phyloP scores from a whole-genome alignment of 169 alveolate genomes.

The Cryptosporidium sp. region DNA sequence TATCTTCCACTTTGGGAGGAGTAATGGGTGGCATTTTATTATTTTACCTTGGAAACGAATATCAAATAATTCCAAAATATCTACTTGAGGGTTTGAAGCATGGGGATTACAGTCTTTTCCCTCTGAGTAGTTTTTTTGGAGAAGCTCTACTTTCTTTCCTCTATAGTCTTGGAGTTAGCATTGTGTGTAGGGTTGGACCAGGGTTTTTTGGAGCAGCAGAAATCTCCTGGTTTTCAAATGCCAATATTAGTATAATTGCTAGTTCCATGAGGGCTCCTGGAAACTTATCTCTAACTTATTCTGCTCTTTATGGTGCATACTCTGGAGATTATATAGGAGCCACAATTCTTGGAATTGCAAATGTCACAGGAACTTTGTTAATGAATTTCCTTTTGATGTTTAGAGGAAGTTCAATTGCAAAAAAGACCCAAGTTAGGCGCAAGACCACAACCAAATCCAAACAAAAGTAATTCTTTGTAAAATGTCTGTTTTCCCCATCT shows the following conservation, averaged over 20 bases:
- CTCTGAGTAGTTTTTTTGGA: constrained; percentile 59
- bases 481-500: neutral
- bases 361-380: constrained; percentile 54
- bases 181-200: constrained; percentile 71
- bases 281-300: constrained; percentile 51
- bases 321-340: constrained; percentile 72
- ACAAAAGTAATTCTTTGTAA: constrained; percentile 6
- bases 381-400: constrained; percentile 19
- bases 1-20: constrained; percentile 64
- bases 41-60: constrained; percentile 21
- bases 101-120: constrained; percentile 23
- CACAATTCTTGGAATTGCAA: constrained; percentile 49
- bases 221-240: constrained; percentile 70
- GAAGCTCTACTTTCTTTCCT: constrained; percentile 56
- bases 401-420: neutral
- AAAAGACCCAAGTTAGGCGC: constrained; percentile 4
- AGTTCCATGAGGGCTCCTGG: constrained; percentile 62
- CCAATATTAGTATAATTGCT: constrained; percentile 48
- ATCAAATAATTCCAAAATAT: constrained; percentile 23
- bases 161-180: constrained; percentile 71
- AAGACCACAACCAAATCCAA: constrained; percentile 18
- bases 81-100: constrained; percentile 26
- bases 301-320: constrained; percentile 68
- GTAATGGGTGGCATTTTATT: constrained; percentile 49
- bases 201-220: constrained; percentile 71